phyloP scores from a whole-genome alignment of 192 early-diverging fungal genomes.

The Rhizophagus sp. region DNA sequence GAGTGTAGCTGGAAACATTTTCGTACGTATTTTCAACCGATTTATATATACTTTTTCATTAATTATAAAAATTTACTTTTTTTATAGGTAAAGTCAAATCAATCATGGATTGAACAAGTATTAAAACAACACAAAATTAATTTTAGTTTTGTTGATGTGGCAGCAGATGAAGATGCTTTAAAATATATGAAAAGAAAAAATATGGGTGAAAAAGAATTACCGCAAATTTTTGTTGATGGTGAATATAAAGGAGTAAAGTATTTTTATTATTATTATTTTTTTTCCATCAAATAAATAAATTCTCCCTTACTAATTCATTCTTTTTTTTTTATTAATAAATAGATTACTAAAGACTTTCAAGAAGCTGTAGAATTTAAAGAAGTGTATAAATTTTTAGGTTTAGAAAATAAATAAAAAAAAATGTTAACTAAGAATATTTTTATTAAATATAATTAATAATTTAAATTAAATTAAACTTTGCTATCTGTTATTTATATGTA shows the following conservation, averaged over 20 bases:
- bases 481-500: background rate
- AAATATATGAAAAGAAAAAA: slow-evolving; percentile 32
- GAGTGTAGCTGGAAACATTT: slow-evolving; percentile 27
- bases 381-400: slow-evolving; percentile 24
- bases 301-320: background rate
- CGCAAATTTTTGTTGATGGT: slow-evolving; percentile 27
- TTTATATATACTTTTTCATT: background rate
- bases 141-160: slow-evolving; percentile 26
- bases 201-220: slow-evolving; percentile 10
- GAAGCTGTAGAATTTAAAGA: slow-evolving; percentile 23
- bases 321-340: background rate
- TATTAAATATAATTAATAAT: background rate
- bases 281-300: too few relatives aligned
- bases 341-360: slow-evolving; percentile 15
- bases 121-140: slow-evolving; percentile 12
- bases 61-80: background rate
- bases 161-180: slow-evolving; percentile 20
- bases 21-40: slow-evolving; percentile 4
- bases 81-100: slow-evolving; percentile 29
- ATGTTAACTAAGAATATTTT: background rate
- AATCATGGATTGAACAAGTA: slow-evolving; percentile 11
- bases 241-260: slow-evolving; percentile 27
- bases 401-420: background rate
- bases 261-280: background rate
- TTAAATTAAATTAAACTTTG: background rate